A percentile compares a stretch with the other conserved stretches of the same genome.
Evolutionary conservation across 352 stramenopile genomes (phyloP).

Genomic region (Phytophthora uliginosa): DNA sequence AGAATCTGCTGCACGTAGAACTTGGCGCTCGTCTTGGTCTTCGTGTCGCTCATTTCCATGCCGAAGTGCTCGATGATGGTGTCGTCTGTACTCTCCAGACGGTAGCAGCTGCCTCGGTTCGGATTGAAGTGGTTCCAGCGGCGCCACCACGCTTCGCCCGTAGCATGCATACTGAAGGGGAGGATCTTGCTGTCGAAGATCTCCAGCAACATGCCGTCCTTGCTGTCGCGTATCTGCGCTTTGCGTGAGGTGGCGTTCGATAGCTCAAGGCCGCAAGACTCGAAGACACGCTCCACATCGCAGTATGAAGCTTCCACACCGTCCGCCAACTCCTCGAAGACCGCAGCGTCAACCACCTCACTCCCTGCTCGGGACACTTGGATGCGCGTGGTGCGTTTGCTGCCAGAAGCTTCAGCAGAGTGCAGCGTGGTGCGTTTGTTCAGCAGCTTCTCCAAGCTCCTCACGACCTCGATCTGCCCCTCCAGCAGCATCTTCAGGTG

Average conservation of each 20-base stretch:
- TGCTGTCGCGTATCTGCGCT: conserved; percentile 34
- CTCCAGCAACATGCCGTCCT: conserved; percentile 45
- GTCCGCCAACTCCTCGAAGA: conserved; percentile 39
- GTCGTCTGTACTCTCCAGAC: conserved; percentile 38
- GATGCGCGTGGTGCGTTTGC: conserved; percentile 28
- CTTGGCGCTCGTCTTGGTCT: conserved; percentile 48
- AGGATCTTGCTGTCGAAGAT: conserved; percentile 53
- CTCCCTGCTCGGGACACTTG: conserved; percentile 29
- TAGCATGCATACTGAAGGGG: conserved; percentile 45
- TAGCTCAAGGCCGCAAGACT: conserved; percentile 22
- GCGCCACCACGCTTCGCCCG: conserved; percentile 48
- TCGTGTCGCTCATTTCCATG: conserved; percentile 63
- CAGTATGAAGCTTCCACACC: conserved; percentile 38
- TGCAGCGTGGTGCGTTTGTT: conserved; percentile 21
- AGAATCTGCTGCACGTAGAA: conserved; percentile 70
- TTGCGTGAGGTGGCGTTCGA: conserved; percentile 31
- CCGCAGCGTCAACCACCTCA: conserved; percentile 21
- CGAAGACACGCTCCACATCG: conserved; percentile 45
- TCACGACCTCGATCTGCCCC: conserved; percentile 31
- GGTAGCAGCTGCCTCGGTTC: conserved; percentile 23
- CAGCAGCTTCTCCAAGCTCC: conserved; percentile 38
- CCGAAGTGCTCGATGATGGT: conserved; percentile 54
- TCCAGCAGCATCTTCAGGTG: conserved; percentile 35
- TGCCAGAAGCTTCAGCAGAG: conserved; percentile 26
- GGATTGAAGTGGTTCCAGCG: conserved; percentile 53